Conservation (phyloP, 2,329 filamentous ascomycete genomes). For the Podosphaera xanthii region DNA sequence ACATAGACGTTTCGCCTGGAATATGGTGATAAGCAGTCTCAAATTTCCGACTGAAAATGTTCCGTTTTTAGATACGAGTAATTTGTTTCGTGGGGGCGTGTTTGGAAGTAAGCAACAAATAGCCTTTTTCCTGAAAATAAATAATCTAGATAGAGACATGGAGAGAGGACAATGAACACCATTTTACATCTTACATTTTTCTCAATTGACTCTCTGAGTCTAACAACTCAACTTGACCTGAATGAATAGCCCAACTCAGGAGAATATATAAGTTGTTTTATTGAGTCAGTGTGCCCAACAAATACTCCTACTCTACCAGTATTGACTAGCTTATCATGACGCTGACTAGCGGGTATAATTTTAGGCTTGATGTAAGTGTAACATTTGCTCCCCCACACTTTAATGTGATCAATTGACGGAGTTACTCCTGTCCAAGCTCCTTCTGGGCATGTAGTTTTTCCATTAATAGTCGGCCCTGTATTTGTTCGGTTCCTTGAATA, state of each 20-base stretch:
- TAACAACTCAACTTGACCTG: neutral
- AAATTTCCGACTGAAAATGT: too few species aligned
- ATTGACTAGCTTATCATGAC: neutral
- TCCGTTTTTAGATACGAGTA: too few species aligned
- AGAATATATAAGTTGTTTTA: constrained; percentile 1
- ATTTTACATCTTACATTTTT: too few species aligned
- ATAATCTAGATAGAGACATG: too few species aligned
- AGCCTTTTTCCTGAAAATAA: too few species aligned
- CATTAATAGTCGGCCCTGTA: neutral
- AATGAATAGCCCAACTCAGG: neutral
- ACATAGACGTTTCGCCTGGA: too few species aligned
- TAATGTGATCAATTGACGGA: neutral
- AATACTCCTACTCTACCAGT: neutral
- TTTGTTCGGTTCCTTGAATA: constrained; percentile 1
- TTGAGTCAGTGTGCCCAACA: neutral
- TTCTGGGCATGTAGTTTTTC: neutral
- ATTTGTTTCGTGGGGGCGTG: too few species aligned
- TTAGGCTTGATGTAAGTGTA: neutral
- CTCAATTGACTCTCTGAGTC: too few species aligned
- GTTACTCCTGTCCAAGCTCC: neutral
- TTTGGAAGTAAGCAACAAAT: too few species aligned
- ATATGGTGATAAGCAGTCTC: too few species aligned
- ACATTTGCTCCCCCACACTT: neutral
- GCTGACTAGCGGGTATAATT: neutral
- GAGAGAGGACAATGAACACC: too few species aligned